A percentile compares a stretch with the other conserved stretches of the same genome.
Conservation (phyloP, 2,329 filamentous ascomycete species). For the Didymellaceae sp. region DNA sequence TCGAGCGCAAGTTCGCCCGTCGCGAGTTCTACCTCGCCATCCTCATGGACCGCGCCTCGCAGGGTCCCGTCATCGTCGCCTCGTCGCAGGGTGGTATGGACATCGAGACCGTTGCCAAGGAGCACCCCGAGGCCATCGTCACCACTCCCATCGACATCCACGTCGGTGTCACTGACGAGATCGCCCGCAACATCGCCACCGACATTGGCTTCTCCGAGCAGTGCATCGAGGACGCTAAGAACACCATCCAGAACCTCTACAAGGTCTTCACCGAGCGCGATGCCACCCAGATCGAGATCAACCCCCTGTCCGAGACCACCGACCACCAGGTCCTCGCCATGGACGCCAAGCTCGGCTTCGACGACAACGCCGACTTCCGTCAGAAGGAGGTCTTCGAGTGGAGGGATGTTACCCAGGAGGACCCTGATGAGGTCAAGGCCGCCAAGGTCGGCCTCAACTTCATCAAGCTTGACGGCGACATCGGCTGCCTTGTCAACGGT, state of each 20-base stretch:
- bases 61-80: constrained; percentile 93
- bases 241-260: constrained; percentile 98
- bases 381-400: constrained; percentile 95
- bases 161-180: constrained; percentile 91
- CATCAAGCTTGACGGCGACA: constrained; percentile 99
- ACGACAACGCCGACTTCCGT: constrained; percentile 98
- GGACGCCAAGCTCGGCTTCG: constrained; percentile 98
- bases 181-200: constrained; percentile 85
- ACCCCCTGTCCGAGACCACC: constrained; percentile 96
- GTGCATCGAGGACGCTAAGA: constrained; percentile 93
- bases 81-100: constrained; percentile 99
- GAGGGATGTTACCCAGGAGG: constrained; percentile 95
- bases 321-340: constrained; percentile 98
- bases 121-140: constrained; percentile 93
- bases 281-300: constrained; percentile 99
- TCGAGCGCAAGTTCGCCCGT: constrained; percentile 98
- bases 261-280: constrained; percentile 98
- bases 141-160: constrained; percentile 95
- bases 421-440: constrained; percentile 96
- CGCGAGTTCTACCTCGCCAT: constrained; percentile 99
- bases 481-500: constrained; percentile 98
- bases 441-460: constrained; percentile 96
- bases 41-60: constrained; percentile 93
- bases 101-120: constrained; percentile 98
- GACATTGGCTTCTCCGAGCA: constrained; percentile 97